Evolutionary conservation across 371 early-diverging fungal species (phyloP), one percentile per base, ranked within the genome.

Genomic region (Dinochytrium kinnereticum): DNA sequence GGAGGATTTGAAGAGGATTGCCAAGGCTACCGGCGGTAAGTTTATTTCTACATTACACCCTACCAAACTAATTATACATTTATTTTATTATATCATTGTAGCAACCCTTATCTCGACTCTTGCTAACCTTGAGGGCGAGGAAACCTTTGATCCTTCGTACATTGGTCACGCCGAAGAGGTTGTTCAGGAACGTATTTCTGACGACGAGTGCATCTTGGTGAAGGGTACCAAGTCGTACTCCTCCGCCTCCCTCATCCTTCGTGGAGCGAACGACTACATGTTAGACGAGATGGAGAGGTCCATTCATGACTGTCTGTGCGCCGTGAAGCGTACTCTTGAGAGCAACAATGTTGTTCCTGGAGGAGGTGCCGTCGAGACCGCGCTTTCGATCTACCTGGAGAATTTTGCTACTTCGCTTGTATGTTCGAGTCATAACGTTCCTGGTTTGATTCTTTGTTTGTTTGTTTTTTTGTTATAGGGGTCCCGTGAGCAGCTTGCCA

Each of bases 201-300:
- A 99, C 79, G 98, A 99, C 81, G 99, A 99, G 77, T 96, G 97
- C 82, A 98, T 99, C 69, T 84, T 99, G 59, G 88, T 99, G 79
- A 94, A 94, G 83, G 98, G 97, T 26, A 95, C 97, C 72, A 95
- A 94, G 87, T 90, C 91, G 68, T 95, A 95, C 80, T 93, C 91
- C 64, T 90, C 94, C 0, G 85, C 91, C 28, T 96, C 98, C 34
- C 91, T 99, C 75, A 95, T 99, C 72, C 90, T 99, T 70, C 95
- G 99, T 77, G 99, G 99, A 61, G 98, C 99, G 50, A 99, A 98
- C 82, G 99, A 99, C 81, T 97, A 92, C 78, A 97, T 96, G 93
- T 83, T 99, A 74, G 99, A 99, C 77, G 99, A 99, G 88, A 99
- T 99, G 98, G 99, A 99, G 82, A 91, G 99, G 74, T 93, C 97